phyloP scores from a whole-genome alignment of 2,329 filamentous ascomycete species.

The Diaporthe citriasiana region DNA sequence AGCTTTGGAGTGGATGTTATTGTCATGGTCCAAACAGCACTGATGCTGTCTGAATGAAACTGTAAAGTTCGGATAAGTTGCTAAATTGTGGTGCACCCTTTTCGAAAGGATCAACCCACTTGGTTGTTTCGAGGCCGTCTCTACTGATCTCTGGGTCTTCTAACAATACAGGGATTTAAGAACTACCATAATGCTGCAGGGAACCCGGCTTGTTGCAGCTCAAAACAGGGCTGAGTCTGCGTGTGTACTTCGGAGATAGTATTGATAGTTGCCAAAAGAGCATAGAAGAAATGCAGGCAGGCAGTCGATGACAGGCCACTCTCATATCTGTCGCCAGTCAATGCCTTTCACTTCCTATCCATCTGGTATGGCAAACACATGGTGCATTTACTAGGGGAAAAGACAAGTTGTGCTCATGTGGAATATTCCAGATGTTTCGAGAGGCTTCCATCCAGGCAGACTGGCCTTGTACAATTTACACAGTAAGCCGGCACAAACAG shows the following conservation, averaged over 20 bases:
- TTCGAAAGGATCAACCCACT: neutral
- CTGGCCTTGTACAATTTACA: neutral
- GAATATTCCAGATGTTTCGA: conserved; percentile 14
- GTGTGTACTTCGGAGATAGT: neutral
- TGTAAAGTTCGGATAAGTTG: neutral
- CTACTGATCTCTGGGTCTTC: neutral
- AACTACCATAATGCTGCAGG: neutral
- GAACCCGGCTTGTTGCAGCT: neutral
- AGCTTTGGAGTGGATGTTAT: neutral
- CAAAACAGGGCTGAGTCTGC: neutral
- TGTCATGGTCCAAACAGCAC: neutral
- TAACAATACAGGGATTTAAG: neutral
- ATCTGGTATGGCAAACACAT: neutral
- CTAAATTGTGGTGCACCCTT: neutral
- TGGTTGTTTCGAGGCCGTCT: neutral
- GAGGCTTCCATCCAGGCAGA: conserved; percentile 1
- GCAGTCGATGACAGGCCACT: neutral
- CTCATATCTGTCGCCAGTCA: neutral
- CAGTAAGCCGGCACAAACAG: conserved; percentile 6
- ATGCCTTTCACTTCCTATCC: neutral
- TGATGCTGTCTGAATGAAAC: neutral
- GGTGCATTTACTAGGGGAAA: neutral
- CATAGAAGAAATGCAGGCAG: neutral
- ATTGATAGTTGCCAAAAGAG: neutral
- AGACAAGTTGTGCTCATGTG: neutral